These are phyloP conservation scores for Solanum hybrid DNA, from an alignment of 305 asterid species.

Conservation along the genomic window DNA sequence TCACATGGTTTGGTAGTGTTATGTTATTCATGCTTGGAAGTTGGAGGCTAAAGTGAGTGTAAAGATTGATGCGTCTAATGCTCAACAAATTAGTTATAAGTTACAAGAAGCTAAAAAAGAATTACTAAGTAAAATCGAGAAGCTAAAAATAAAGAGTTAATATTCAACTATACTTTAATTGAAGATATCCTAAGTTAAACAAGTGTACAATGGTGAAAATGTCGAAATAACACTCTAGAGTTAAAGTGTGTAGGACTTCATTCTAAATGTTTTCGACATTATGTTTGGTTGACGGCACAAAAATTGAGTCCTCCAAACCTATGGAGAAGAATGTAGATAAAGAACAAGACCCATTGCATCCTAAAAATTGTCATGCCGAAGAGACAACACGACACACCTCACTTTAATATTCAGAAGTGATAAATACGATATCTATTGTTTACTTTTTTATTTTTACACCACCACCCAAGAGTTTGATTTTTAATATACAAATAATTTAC, in stretches of 20 bases:
- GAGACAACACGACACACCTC: neutral
- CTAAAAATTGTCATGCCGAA: too few species aligned
- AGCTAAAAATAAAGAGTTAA: neutral
- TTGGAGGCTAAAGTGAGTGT: too few species aligned
- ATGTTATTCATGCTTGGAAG: too few species aligned
- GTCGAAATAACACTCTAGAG: neutral
- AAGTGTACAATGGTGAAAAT: fast-evolving
- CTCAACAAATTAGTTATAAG: neutral
- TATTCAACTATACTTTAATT: neutral
- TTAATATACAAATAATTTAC: neutral
- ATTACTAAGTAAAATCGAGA: too few species aligned
- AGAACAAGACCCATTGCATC: fast-evolving
- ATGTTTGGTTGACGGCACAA: neutral
- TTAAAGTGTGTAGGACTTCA: neutral
- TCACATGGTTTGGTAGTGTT: too few species aligned
- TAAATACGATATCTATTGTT: too few species aligned
- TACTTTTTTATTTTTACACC: neutral
- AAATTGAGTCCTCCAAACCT: neutral
- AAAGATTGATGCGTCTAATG: neutral
- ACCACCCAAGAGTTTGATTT: neutral
- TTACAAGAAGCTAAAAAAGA: too few species aligned
- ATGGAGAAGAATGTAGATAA: neutral
- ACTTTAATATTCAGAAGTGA: fast-evolving
- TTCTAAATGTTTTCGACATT: neutral
- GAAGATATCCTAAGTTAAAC: fast-evolving